Percentiles rank a stretch among this genome's conserved stretches.
These are phyloP conservation scores for Fusarium sp. DNA, from an alignment of 2,329 filamentous ascomycete genomes.

Conservation along the genomic window DNA sequence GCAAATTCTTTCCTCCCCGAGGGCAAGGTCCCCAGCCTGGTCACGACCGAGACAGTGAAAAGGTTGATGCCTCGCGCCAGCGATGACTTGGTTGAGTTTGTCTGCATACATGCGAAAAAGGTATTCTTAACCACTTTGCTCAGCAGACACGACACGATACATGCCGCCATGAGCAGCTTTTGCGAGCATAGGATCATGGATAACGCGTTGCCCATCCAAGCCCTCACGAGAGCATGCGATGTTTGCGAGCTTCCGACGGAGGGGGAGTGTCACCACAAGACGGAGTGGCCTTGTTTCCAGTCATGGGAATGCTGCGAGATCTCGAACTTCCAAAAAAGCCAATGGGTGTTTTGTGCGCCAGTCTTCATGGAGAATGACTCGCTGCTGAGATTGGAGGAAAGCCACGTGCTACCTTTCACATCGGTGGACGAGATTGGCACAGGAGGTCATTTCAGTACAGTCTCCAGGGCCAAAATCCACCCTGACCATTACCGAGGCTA, in stretches of 20 bases:
- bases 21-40: not conserved
- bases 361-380: not conserved
- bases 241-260: not conserved
- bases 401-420: slow-evolving; percentile 9
- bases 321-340: not conserved
- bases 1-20: not conserved
- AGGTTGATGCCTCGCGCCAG: not conserved
- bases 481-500: not conserved
- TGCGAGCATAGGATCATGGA: not conserved
- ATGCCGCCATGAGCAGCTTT: not conserved
- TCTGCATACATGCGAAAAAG: not conserved
- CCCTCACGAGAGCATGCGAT: not conserved
- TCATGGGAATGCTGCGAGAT: not conserved
- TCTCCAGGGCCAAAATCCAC: slow-evolving; percentile 15
- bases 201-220: slow-evolving; percentile 1
- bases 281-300: slow-evolving; percentile 1
- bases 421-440: not conserved
- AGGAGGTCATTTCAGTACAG: slow-evolving; percentile 27
- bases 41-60: not conserved
- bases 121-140: not conserved
- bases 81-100: not conserved
- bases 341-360: slow-evolving; percentile 12
- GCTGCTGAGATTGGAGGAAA: not conserved
- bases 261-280: not conserved
- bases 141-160: not conserved